phyloP scores from a whole-genome alignment of 2,329 filamentous ascomycete species.

The Colletotrichum costaricense region DNA sequence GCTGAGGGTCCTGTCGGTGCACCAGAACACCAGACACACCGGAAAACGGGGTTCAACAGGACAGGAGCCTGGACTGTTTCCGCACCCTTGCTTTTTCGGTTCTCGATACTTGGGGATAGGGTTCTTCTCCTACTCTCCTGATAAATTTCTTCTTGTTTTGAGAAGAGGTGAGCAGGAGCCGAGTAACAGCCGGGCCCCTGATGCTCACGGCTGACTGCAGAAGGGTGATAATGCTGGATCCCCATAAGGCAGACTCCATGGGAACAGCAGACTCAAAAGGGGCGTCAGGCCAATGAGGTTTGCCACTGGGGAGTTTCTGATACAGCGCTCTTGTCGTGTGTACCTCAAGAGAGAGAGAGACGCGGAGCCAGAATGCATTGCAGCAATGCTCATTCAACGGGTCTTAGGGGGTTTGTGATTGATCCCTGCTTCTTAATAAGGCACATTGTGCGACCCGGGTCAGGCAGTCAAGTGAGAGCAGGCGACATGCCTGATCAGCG shows the following conservation, averaged over 20 bases:
- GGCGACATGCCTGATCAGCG: slow-evolving; percentile 17
- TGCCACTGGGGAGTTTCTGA: slow-evolving; percentile 19
- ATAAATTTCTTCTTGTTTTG: not conserved
- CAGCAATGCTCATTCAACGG: not conserved
- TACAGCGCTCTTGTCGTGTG: slow-evolving; percentile 9
- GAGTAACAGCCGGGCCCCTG: slow-evolving; percentile 4
- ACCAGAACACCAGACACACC: slow-evolving; percentile 4
- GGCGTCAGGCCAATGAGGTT: slow-evolving; percentile 25
- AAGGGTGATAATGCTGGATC: slow-evolving; percentile 22
- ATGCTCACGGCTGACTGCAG: slow-evolving; percentile 1
- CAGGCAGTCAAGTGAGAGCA: not conserved
- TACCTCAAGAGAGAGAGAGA: not conserved
- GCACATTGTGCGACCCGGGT: slow-evolving; percentile 18
- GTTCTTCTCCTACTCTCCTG: not conserved
- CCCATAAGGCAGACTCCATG: slow-evolving; percentile 19
- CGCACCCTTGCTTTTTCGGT: slow-evolving; percentile 1
- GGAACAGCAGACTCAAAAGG: not conserved
- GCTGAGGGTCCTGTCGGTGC: not conserved
- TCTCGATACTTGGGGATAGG: not conserved
- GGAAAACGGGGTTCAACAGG: not conserved
- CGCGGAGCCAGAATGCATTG: slow-evolving; percentile 4
- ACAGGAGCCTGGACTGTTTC: not conserved
- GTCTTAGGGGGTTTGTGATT: not conserved
- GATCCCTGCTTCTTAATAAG: slow-evolving; percentile 27
- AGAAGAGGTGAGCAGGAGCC: not conserved